Conservation (phyloP, 495 filamentous ascomycete species). For the Chaetomium tenue region DNA sequence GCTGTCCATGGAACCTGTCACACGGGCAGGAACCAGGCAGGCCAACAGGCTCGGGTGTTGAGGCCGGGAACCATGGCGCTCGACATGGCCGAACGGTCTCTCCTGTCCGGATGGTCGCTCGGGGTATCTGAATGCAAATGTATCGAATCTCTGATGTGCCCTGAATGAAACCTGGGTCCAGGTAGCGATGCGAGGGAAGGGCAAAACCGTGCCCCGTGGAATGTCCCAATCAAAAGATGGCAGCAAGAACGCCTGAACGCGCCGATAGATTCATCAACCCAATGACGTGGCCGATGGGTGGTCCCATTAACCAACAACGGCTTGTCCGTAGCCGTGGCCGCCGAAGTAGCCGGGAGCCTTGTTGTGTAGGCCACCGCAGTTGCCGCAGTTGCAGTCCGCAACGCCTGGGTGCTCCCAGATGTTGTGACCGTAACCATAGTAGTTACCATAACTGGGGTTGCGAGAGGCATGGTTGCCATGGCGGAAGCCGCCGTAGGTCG, state of each 20-base stretch:
- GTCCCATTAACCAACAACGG: constrained; percentile 57
- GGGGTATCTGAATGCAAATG: constrained; percentile 46
- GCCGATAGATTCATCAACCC: not conserved
- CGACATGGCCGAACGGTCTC: not conserved
- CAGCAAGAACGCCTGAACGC: constrained; percentile 16
- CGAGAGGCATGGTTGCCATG: constrained; percentile 48
- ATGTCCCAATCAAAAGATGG: constrained; percentile 12
- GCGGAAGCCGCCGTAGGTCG: constrained; percentile 52
- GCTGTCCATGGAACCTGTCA: not conserved
- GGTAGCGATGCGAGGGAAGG: constrained; percentile 29
- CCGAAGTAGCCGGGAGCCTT: constrained; percentile 65
- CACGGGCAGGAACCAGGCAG: not conserved
- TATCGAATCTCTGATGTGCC: constrained; percentile 37
- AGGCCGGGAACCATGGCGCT: not conserved
- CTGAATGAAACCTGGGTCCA: constrained; percentile 26
- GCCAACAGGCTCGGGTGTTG: not conserved
- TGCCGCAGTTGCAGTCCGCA: constrained; percentile 65
- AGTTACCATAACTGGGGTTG: constrained; percentile 37
- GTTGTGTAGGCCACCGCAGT: constrained; percentile 55
- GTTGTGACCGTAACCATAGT: constrained; percentile 55
- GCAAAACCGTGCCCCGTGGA: constrained; percentile 15
- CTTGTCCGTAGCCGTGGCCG: constrained; percentile 60
- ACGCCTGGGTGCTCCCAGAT: constrained; percentile 60
- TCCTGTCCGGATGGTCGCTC: constrained; percentile 16
- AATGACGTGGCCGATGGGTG: not conserved